These are phyloP conservation scores for Colletotrichum echinochloae DNA, from an alignment of 2,329 filamentous ascomycete genomes.

Conservation along the genomic window DNA sequence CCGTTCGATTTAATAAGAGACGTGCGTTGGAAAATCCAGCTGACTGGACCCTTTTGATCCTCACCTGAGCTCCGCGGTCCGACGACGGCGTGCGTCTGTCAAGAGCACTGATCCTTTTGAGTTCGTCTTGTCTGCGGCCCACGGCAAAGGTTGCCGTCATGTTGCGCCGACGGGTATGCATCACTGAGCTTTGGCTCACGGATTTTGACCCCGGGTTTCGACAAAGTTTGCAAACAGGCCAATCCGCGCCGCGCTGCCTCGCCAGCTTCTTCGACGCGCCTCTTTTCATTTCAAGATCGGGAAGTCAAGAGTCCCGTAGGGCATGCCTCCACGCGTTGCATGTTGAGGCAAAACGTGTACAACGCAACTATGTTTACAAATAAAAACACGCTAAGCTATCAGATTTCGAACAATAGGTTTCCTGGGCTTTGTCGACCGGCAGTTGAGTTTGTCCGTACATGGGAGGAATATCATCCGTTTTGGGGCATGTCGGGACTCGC, in stretches of 20 bases:
- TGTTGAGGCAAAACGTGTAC: neutral
- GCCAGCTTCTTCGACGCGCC: neutral
- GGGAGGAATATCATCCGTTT: no score
- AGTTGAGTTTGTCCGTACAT: no score
- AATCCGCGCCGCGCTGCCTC: no score
- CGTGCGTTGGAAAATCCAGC: neutral
- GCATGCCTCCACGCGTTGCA: neutral
- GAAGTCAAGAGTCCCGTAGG: neutral
- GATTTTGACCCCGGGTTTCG: neutral
- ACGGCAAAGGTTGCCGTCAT: neutral
- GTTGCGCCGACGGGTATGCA: conserved; percentile 19
- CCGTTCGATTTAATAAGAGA: neutral
- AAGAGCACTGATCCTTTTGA: no score
- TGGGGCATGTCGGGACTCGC: no score
- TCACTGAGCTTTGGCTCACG: neutral
- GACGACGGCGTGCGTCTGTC: neutral
- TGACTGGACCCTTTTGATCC: neutral
- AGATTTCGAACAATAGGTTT: neutral
- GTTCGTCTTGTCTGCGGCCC: conserved; percentile 31
- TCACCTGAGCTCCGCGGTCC: neutral
- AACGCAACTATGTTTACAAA: neutral
- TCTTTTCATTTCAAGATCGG: neutral
- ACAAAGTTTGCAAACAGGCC: neutral
- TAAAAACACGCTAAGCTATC: neutral
- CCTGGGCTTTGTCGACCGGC: no score